These are phyloP conservation scores for Trichomonas tenax DNA, from an alignment of 208 protist species.

Conservation along the genomic window DNA sequence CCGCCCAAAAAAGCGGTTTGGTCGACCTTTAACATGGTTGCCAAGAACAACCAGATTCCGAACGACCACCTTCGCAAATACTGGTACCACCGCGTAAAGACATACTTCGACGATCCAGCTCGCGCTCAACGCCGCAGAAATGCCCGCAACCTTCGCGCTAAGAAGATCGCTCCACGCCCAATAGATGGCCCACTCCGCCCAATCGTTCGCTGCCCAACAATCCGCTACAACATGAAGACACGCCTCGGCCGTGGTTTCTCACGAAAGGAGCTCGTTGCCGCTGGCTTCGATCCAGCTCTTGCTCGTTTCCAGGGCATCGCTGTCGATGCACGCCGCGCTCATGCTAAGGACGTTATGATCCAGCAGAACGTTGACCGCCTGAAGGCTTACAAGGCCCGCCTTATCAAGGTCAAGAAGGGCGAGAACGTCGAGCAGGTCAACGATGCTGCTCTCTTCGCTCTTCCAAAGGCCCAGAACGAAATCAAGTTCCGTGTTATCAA, in stretches of 20 bases:
- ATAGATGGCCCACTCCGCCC: slow-evolving; percentile 45
- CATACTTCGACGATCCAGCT: slow-evolving; percentile 50
- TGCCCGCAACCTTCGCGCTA: too few relatives aligned
- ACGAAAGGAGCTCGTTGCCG: slow-evolving; percentile 44
- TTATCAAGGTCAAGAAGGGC: too few relatives aligned
- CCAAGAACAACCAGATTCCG: too few relatives aligned
- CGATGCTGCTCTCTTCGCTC: too few relatives aligned
- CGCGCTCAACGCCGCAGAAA: slow-evolving; percentile 34
- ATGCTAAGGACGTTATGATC: neutral
- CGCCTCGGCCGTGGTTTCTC: slow-evolving; percentile 53
- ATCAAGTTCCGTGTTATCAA: too few relatives aligned
- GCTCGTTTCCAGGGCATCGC: too few relatives aligned
- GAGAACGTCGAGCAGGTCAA: too few relatives aligned
- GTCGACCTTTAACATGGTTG: slow-evolving; percentile 26
- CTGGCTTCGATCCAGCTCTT: neutral
- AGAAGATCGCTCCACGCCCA: slow-evolving; percentile 50
- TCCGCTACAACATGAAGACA: too few relatives aligned
- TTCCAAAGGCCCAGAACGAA: too few relatives aligned
- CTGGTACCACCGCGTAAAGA: too few relatives aligned
- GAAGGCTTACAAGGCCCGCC: neutral
- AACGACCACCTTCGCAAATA: too few relatives aligned
- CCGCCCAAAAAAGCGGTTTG: neutral
- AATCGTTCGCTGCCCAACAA: slow-evolving; percentile 46
- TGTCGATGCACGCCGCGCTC: neutral
- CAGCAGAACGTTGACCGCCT: neutral